Evolutionary conservation across 2,329 filamentous ascomycete species (phyloP).

Genomic region (Zasmidium citrigriseum): DNA sequence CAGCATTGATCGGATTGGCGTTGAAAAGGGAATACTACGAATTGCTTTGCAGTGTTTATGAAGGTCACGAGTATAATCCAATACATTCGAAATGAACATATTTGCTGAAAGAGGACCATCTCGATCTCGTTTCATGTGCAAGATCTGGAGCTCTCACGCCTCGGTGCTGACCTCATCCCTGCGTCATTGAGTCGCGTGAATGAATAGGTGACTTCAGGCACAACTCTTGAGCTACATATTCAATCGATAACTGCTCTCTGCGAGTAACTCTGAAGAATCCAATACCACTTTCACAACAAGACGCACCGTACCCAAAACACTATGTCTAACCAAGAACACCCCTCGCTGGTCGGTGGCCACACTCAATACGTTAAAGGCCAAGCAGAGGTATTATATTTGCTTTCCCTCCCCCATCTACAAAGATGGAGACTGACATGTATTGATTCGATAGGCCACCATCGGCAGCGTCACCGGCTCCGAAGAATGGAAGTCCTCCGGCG

Average conservation of each 20-base stretch:
- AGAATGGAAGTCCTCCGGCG: constrained; percentile 64
- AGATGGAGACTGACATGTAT: constrained; percentile 7
- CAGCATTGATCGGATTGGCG: constrained; percentile 2
- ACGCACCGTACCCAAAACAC: too few species aligned
- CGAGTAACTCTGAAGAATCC: too few species aligned
- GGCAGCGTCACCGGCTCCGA: constrained; percentile 63
- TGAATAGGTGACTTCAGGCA: constrained; percentile 1
- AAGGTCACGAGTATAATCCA: background rate
- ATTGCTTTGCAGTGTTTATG: background rate
- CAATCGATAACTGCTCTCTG: too few species aligned
- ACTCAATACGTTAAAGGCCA: constrained; percentile 70
- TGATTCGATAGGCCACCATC: constrained; percentile 52
- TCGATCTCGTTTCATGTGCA: constrained; percentile 6
- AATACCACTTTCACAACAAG: too few species aligned
- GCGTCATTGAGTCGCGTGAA: background rate
- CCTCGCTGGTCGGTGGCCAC: constrained; percentile 64
- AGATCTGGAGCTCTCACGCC: constrained; percentile 5
- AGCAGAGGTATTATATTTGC: constrained; percentile 63
- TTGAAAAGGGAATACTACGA: background rate
- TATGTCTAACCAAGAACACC: constrained; percentile 41
- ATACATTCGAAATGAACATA: background rate
- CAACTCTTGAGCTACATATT: too few species aligned
- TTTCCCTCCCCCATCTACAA: background rate
- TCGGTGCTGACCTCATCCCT: background rate
- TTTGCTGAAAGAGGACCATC: background rate